Evolutionary conservation across 1,284 basidiomycete species (phyloP), one percentile per base, ranked within the genome.

Genomic region (Boletus holoroseus): DNA sequence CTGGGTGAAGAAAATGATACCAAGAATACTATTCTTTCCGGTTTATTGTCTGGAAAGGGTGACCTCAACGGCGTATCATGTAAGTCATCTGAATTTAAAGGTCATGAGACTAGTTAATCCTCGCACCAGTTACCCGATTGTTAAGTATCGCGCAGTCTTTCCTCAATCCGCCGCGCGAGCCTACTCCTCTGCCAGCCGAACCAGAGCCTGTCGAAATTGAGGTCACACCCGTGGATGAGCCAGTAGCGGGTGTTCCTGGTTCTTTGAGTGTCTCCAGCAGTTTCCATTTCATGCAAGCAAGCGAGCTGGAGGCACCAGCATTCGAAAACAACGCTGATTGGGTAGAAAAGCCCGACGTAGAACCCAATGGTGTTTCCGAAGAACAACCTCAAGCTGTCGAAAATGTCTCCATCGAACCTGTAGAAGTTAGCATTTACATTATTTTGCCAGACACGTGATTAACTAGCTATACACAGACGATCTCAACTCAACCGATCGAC

Each of bases 251-350:
- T 43, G 46, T 69, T 45, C 67, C 64, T 11, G 64, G 68, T 34
- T 59, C 68, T 46, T 52, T 71, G 28, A 64, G 70, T 30, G 62
- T 68, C 16, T 72, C 81, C 0, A 74, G 74, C 47, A 77, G 78
- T 66, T 83, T 88, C 73, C 79, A 78, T 58, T 90, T 89, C 67
- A 83, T 90, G 71, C 81, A 86, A 67, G 83, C 76, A 49, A 88
- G 86, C 61, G 87, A 90, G 58, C 72, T 89, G 27, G 88, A 83
- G 53, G 60, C 72, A 3, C 47, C 73, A 24, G 57, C 71, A 11
- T 75, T 77, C 38, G 79, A 81, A 53, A 70, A 76, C 28, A 71
- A 61, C 26, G 68, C 70, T 7, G 78, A 81, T 57, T 80, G 77
- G 77, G 73, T 77, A 7, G 77, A 81, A 54, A 68, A 65, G 12